Base-by-base conservation (phyloP, 495 filamentous ascomycete species). In the Astrocystis sublimbata region DNA sequence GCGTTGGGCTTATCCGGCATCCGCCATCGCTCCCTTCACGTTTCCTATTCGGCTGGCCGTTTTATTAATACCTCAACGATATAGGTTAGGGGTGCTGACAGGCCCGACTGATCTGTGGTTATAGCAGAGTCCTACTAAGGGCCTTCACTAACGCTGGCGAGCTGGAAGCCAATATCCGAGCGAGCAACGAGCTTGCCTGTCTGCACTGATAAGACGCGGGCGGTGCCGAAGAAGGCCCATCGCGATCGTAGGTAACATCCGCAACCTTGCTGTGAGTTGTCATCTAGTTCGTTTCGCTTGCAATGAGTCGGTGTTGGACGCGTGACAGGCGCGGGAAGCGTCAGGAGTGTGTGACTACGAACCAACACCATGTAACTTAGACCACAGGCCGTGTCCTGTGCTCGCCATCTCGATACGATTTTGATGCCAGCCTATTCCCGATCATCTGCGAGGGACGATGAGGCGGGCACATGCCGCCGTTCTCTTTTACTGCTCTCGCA, bases 61-160 rank as follows among this genome's bases (percentile, higher is more conserved):
- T 46, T 60, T 58, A 65, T 63, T 69, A 69, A 69, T 68, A 68
- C 49, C 43, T 58, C 38, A 46, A 53, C 54, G 61, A 67, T 72
- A 72, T 72, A 72, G 69, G 62, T 51, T 59, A 60, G 40, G 51
- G 47, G 46, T 62, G 42, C 41, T 47, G 56, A 46, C 42, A 49
- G 43, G 56, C 30, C 23, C 56, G 56, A 60, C 43, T 46, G 41
- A 58, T 41, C 24, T 60, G 13, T 36, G 43, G 42, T 49, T 45
- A 60, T 60, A 60, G 24, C 28, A 50, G 43, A 50, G 43, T 58
- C 35, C 31, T 45, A 23, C 49, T 58, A 49, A 58, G n/a, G n/a
- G n/a, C n/a, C n/a, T 13, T 31, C 56, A 10, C 17, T 47, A 26
- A 28, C 31, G 41, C 56, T 33, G 26, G 51, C 3, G 41, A 49